Evolutionary conservation across 345 rosid species (phyloP).

Genomic region (Erucastrum elatum): DNA sequence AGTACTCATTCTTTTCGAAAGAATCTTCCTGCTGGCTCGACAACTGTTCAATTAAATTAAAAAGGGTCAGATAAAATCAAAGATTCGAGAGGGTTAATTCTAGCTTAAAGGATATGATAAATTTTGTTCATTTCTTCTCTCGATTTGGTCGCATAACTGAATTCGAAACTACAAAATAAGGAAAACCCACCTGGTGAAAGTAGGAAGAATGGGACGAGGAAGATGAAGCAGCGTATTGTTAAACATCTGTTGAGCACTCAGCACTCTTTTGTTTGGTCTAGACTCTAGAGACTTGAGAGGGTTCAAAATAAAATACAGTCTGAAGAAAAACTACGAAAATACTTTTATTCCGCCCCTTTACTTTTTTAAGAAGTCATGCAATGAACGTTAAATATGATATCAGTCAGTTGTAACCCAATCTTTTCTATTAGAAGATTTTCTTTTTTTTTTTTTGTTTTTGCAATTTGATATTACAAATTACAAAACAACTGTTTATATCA

Average conservation of each 20-base stretch:
- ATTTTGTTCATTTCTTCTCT: not conserved
- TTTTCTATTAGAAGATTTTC: too few relatives aligned
- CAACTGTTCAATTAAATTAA: not conserved
- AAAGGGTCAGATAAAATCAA: not conserved
- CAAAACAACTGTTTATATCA: not conserved
- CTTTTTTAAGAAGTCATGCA: not conserved
- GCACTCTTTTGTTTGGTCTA: not conserved
- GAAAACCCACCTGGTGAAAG: not conserved
- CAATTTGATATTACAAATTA: not conserved
- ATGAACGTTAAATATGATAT: not conserved
- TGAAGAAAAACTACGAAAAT: not conserved
- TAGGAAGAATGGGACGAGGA: not conserved
- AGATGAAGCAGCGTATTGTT: not conserved
- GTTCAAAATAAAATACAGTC: not conserved
- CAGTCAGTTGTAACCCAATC: not conserved
- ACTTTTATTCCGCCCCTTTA: not conserved
- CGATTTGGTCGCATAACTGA: not conserved
- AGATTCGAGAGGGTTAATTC: not conserved
- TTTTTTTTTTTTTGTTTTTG: too few relatives aligned
- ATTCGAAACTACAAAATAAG: not conserved
- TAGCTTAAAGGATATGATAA: too few relatives aligned
- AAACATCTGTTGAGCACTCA: not conserved
- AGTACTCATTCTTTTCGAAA: constrained; percentile 50
- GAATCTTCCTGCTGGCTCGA: constrained; percentile 36
- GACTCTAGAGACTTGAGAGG: not conserved